Percentiles rank a stretch among this genome's conserved stretches.
Evolutionary conservation across 1,284 basidiomycete genomes (phyloP).

Genomic region (Inonotus obliquus): DNA sequence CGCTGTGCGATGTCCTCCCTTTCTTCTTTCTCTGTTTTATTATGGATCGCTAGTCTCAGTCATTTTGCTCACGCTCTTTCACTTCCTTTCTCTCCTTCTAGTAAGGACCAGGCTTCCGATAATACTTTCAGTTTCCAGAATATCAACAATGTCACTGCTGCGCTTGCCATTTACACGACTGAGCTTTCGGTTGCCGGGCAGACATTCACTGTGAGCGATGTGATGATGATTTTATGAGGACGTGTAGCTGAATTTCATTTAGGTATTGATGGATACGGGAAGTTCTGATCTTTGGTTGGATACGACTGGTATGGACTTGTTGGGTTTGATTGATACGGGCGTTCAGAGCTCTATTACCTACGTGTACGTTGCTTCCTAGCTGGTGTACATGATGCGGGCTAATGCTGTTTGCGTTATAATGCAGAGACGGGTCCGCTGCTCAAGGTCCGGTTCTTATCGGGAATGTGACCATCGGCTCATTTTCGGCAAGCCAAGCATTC

Average conservation of each 20-base stretch:
- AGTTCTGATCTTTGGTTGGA: slow-evolving; percentile 14
- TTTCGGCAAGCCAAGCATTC: background rate
- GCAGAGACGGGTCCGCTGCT: background rate
- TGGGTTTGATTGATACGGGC: slow-evolving; percentile 6
- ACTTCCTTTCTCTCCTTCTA: background rate
- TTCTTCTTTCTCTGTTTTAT: background rate
- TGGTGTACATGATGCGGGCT: background rate
- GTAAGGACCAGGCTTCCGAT: background rate
- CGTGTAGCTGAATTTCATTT: background rate
- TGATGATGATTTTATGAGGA: background rate
- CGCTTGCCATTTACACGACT: background rate
- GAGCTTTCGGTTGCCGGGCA: slow-evolving; percentile 3
- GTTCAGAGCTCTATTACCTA: background rate
- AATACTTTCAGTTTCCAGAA: slow-evolving; percentile 9
- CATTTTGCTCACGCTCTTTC: background rate
- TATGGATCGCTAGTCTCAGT: background rate
- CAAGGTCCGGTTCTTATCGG: slow-evolving; percentile 6
- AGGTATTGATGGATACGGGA: slow-evolving; percentile 12
- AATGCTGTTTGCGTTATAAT: background rate
- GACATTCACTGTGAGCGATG: slow-evolving; percentile 2
- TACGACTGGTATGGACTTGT: slow-evolving; percentile 5
- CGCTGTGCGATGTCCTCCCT: slow-evolving; percentile 3
- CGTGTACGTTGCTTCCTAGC: too few species aligned
- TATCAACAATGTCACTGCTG: background rate
- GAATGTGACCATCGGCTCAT: slow-evolving; percentile 9